Evolutionary conservation across 805 yeast species (phyloP), one percentile per base, ranked within the genome.

Genomic region (Brettanomyces anomalus): DNA sequence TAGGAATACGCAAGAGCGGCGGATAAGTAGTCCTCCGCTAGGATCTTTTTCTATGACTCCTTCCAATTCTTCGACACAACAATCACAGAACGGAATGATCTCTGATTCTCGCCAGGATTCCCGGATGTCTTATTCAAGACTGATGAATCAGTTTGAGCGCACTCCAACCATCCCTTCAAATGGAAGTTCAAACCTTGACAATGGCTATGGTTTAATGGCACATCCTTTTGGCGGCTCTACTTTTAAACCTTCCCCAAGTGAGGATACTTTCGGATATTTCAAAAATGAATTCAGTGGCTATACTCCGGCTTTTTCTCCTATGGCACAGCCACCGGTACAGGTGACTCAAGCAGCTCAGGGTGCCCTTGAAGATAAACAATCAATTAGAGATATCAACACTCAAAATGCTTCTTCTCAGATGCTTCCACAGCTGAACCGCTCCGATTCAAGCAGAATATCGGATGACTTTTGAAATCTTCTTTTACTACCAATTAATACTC

Each of bases 191-290:
- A 24, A 11, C 10, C 10, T 11, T 24, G 10, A 24, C 10, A 24
- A 7, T 7, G 28, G 28, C 28, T 24, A 24, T 11, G 28, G 28
- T 11, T 24, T 24, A 11, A 7, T 24, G 28, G 10, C 28, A 11
- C 28, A 7, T 24, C 10, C 28, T 7, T 24, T 24, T 24, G 28
- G 28, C 28, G 10, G 28, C n/a, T n/a, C n/a, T 24, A 24, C 28
- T 24, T 24, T 7, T 24, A 24, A 24, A 24, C 10, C 28, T n/a
- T n/a, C n/a, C 10, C 28, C 6, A 24, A 11, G 28, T 24, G 28
- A 24, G 28, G 10, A 24, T 24, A 11, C 10, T n/a, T 32, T 32
- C 33, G 42, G 42, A 31, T 39, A 18, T 19, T 39, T 39, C 36
- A 16, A 16, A 16, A 28, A 38, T 7, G 34, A n/a, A 21, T 14